These are phyloP conservation scores for Naganishia vishniacii DNA, from an alignment of 768 basidiomycete genomes.

Conservation along the genomic window DNA sequence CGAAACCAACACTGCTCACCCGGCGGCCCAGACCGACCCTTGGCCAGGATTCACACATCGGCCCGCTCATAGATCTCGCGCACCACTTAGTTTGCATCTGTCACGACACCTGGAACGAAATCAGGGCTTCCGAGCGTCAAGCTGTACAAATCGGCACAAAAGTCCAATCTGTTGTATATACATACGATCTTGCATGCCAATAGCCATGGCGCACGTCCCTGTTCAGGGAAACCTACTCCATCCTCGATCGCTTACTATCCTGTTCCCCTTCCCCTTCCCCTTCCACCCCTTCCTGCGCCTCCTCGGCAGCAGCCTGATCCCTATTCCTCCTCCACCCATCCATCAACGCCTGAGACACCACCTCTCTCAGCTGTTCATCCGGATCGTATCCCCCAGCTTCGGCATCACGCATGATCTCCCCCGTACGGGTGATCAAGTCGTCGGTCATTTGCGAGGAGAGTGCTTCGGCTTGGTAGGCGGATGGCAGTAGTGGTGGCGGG, in stretches of 20 bases:
- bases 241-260: constrained; percentile 26
- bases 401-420: constrained; percentile 62
- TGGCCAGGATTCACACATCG: too few relatives aligned
- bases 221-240: constrained; percentile 20
- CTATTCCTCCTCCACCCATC: constrained; percentile 51
- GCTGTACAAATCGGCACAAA: background rate
- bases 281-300: background rate
- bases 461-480: constrained; percentile 64
- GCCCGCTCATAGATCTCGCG: background rate
- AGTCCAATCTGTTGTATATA: background rate
- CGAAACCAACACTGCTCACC: too few relatives aligned
- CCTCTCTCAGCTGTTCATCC: constrained; percentile 59
- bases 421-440: constrained; percentile 61
- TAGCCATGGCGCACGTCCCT: too few relatives aligned
- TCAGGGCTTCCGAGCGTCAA: background rate
- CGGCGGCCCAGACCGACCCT: too few relatives aligned
- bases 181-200: too few relatives aligned
- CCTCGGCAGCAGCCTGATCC: constrained; percentile 5
- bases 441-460: constrained; percentile 67
- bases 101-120: background rate
- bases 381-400: constrained; percentile 60
- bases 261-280: background rate
- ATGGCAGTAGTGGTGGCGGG: constrained; percentile 48
- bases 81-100: background rate
- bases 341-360: constrained; percentile 63